Evolutionary conservation across 202 grass and related monocot genomes (phyloP).

Genomic region (Digitaria exilis): DNA sequence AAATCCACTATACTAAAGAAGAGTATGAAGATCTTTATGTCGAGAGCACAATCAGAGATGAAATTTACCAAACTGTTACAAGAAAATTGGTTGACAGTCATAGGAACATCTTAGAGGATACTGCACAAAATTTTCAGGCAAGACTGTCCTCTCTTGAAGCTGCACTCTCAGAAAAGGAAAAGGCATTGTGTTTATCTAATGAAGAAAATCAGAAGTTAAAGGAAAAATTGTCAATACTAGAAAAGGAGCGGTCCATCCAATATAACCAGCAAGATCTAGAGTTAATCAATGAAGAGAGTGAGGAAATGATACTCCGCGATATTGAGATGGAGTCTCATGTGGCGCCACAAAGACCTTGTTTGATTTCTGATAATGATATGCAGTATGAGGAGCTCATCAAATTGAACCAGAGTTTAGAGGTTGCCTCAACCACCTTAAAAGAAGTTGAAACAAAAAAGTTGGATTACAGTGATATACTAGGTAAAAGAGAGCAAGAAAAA

Average conservation of each 20-base stretch:
- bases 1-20: slow-evolving; percentile 52
- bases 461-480: slow-evolving; percentile 41
- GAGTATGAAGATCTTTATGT: slow-evolving; percentile 62
- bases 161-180: slow-evolving; percentile 61
- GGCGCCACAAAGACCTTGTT: slow-evolving; percentile 44
- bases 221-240: slow-evolving; percentile 48
- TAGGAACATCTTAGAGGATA: slow-evolving; percentile 47
- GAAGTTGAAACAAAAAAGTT: slow-evolving; percentile 54
- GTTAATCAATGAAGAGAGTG: slow-evolving; percentile 47
- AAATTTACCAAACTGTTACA: slow-evolving; percentile 62
- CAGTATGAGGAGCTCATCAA: slow-evolving; percentile 55
- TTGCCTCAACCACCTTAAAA: slow-evolving; percentile 51
- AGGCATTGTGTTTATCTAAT: slow-evolving; percentile 53
- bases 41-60: slow-evolving; percentile 77
- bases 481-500: slow-evolving; percentile 58
- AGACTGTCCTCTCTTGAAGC: slow-evolving; percentile 59
- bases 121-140: slow-evolving; percentile 41
- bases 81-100: slow-evolving; percentile 52
- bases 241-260: slow-evolving; percentile 37
- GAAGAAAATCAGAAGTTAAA: slow-evolving; percentile 76
- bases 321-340: slow-evolving; percentile 61
- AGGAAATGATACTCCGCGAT: slow-evolving; percentile 67
- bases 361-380: slow-evolving; percentile 41
- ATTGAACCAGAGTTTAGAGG: slow-evolving; percentile 46
- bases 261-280: slow-evolving; percentile 41